These are phyloP conservation scores for Macrocybe gigantea DNA, from an alignment of 768 basidiomycete genomes.

Conservation along the genomic window DNA sequence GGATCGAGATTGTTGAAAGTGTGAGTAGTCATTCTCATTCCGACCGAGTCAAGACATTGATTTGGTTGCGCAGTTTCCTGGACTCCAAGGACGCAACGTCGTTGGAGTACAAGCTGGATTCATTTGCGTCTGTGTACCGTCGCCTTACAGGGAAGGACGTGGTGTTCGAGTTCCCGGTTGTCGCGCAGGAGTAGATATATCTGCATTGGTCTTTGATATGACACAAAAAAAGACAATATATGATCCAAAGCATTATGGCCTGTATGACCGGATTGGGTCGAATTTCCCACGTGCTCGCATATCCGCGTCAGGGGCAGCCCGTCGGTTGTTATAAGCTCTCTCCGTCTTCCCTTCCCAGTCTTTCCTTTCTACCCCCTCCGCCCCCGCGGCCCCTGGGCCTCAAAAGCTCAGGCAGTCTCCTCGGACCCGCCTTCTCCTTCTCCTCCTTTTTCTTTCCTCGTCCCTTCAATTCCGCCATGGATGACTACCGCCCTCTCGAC, in stretches of 20 bases:
- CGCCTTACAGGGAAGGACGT: slow-evolving; percentile 96
- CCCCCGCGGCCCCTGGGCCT: slow-evolving; percentile 41
- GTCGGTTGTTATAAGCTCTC: slow-evolving; percentile 22
- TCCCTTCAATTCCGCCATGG: slow-evolving; percentile 33
- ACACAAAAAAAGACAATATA: slow-evolving; percentile 13
- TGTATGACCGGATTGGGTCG: slow-evolving; percentile 1
- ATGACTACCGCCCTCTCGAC: slow-evolving; percentile 55
- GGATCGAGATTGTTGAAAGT: slow-evolving; percentile 97
- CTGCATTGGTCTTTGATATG: slow-evolving; percentile 17
- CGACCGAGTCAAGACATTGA: slow-evolving; percentile 5
- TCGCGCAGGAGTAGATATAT: slow-evolving; percentile 46
- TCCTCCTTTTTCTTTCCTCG: slow-evolving; percentile 11
- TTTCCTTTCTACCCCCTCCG: slow-evolving; percentile 23
- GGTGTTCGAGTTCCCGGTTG: slow-evolving; percentile 84
- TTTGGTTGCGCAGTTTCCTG: slow-evolving; percentile 62
- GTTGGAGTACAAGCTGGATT: slow-evolving; percentile 99
- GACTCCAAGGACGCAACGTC: slow-evolving; percentile 98
- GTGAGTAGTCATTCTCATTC: slow-evolving; percentile 48
- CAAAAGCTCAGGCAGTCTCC: slow-evolving; percentile 12
- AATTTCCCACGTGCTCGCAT: slow-evolving; percentile 26
- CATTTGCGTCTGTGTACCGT: slow-evolving; percentile 96
- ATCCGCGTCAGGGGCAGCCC: slow-evolving; percentile 19
- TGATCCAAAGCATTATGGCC: background rate
- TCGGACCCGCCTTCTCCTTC: slow-evolving; percentile 9
- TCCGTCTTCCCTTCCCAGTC: slow-evolving; percentile 23